Evolutionary conservation across 2,329 filamentous ascomycete species (phyloP).

Genomic region (Chrysosporium keratinophilum): DNA sequence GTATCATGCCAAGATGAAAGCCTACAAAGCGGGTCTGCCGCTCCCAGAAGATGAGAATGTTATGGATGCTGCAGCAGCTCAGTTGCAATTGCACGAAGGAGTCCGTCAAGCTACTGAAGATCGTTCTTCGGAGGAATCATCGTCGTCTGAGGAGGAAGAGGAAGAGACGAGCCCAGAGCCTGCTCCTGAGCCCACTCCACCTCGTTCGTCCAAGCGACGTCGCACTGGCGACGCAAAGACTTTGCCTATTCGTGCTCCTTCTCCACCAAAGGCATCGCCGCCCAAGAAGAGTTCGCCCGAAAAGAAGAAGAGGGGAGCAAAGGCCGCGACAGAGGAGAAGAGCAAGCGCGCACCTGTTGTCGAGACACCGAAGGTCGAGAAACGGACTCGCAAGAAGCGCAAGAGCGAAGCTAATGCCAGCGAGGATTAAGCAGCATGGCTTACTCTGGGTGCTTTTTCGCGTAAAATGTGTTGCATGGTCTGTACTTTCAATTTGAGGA

Average conservation of each 20-base stretch:
- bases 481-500: neutral
- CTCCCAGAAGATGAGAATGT: constrained; percentile 37
- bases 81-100: constrained; percentile 33
- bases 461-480: neutral
- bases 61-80: constrained; percentile 26
- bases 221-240: constrained; percentile 31
- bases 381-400: constrained; percentile 35
- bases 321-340: constrained; percentile 29
- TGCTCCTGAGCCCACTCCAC: constrained; percentile 35
- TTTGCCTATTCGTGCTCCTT: constrained; percentile 25
- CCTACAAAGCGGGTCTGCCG: constrained; percentile 46
- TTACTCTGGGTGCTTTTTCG: neutral
- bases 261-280: constrained; percentile 19
- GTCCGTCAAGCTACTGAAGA: constrained; percentile 30
- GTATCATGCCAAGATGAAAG: constrained; percentile 46
- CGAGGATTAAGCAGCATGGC: constrained; percentile 9
- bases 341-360: constrained; percentile 24
- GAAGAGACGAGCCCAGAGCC: constrained; percentile 30
- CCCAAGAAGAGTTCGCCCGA: constrained; percentile 31
- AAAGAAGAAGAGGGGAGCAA: constrained; percentile 24
- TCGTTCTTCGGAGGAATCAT: constrained; percentile 25
- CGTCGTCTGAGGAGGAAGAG: constrained; percentile 24
- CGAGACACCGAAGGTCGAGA: constrained; percentile 25
- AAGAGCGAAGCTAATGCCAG: constrained; percentile 21
- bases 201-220: constrained; percentile 34